Evolutionary conservation across 1,139 yeast species (phyloP).

Genomic region (Pichia kudriavzevii): DNA sequence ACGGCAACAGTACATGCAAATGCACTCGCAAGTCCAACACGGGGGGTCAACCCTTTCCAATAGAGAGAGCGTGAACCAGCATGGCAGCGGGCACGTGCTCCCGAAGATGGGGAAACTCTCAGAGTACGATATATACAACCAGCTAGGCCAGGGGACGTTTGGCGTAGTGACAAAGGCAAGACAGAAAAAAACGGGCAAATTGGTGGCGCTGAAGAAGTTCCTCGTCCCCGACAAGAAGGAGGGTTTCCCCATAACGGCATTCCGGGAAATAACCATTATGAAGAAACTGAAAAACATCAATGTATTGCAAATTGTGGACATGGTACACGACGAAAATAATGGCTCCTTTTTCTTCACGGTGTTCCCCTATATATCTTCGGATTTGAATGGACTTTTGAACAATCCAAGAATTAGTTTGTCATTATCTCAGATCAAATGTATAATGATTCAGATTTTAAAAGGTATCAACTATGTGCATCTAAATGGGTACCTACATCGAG

Average conservation of each 20-base stretch:
- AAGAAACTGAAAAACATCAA: conserved; percentile 64
- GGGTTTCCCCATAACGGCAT: conserved; percentile 92
- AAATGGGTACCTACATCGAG: conserved; percentile 70
- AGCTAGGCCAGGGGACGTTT: conserved; percentile 88
- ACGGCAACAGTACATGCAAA: too few species aligned
- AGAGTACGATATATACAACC: conserved; percentile 11
- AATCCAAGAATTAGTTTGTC: conserved; percentile 63
- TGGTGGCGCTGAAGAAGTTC: conserved; percentile 82
- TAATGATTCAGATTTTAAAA: conserved; percentile 66
- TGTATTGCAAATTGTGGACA: conserved; percentile 71
- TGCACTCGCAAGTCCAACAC: too few species aligned
- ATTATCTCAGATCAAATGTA: conserved; percentile 71
- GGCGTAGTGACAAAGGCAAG: conserved; percentile 53
- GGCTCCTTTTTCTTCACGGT: conserved; percentile 69
- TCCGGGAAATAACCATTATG: conserved; percentile 83
- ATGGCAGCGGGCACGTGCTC: too few species aligned
- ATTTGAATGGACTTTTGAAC: conserved; percentile 84
- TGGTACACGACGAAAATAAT: conserved; percentile 69
- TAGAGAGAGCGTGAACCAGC: too few species aligned
- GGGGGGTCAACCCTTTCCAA: too few species aligned
- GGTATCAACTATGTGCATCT: conserved; percentile 84
- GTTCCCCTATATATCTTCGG: conserved; percentile 89
- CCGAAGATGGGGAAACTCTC: conserved; percentile 10
- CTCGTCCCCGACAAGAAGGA: conserved; percentile 79
- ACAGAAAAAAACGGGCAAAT: conserved; percentile 39